These are phyloP conservation scores for Dactylellina cionopaga DNA, from an alignment of 2,329 filamentous ascomycete species.

Conservation along the genomic window DNA sequence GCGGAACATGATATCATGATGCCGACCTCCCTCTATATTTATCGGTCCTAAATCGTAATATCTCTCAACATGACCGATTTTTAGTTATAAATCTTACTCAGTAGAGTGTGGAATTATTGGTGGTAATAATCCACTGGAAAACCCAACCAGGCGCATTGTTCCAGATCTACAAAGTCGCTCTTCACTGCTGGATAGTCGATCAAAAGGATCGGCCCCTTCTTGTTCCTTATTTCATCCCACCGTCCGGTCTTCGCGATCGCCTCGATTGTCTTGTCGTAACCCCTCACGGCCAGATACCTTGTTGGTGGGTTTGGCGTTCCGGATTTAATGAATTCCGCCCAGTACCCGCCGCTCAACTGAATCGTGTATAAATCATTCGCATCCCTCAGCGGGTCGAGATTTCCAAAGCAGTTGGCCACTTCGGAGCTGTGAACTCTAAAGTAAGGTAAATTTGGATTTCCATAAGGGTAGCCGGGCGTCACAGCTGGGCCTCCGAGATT, in stretches of 20 bases:
- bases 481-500: slow-evolving; percentile 64
- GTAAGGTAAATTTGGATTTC: slow-evolving; percentile 66
- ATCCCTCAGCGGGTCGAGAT: slow-evolving; percentile 65
- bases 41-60: too few relatives aligned
- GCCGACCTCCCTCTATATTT: too few relatives aligned
- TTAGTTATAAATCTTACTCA: background rate
- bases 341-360: slow-evolving; percentile 65
- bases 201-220: slow-evolving; percentile 61
- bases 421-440: slow-evolving; percentile 70
- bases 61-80: too few relatives aligned
- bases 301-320: slow-evolving; percentile 66
- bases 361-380: slow-evolving; percentile 64
- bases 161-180: slow-evolving; percentile 64
- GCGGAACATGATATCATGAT: too few relatives aligned
- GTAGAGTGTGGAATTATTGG: background rate
- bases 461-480: slow-evolving; percentile 60
- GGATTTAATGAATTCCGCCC: slow-evolving; percentile 65
- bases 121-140: slow-evolving; percentile 63
- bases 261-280: slow-evolving; percentile 63
- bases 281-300: slow-evolving; percentile 63
- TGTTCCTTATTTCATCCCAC: slow-evolving; percentile 61
- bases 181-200: slow-evolving; percentile 64
- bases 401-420: slow-evolving; percentile 68
- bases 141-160: slow-evolving; percentile 65
- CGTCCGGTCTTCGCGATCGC: slow-evolving; percentile 61